Base-by-base conservation (phyloP, 345 rosid genomes). In the Isatis tinctoria region DNA sequence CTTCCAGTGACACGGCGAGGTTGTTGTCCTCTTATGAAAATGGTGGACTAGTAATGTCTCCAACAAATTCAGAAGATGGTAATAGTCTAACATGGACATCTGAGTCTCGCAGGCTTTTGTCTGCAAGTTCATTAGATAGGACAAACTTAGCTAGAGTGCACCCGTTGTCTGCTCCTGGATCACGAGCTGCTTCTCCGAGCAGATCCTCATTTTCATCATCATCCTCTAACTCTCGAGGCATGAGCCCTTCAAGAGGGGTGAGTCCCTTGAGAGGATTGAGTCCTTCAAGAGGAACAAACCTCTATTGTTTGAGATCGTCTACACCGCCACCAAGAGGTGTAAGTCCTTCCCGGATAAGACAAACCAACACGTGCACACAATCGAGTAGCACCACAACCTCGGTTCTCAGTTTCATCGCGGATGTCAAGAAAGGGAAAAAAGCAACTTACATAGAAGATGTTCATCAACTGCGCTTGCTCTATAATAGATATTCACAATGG, bases 401-500 rank as follows among this genome's bases (percentile, higher is more conserved):
- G 11, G 97, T 90, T 52, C 93, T 94, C 13, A 92, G 93, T 83
- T 92, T 91, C 81, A 80, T 90, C 22, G 91, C 85, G 0, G 97
- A 94, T 78, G 83, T 90, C 39, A 88, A 86, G 58, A 94, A 78
- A 70, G 96, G 95, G 22, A 87, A 84, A 71, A 94, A 84, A 65
- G 53, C 85, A 51, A 82, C 68, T 77, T 84, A 75, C 60, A 79
- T 92, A 26, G 99, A 90, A 75, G 97, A 88, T 82, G 99, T 89
- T 73, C 97, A 88, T 83, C 93, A 90, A 63, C 81, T 92, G 3
- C 83, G 92, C 62, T 80, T 90, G 73, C 84, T 95, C n/a, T 81
- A 95, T 68, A 95, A 95, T 36, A 82, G 97, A 85, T 81, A 62
- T 75, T 69, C 90, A 69, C 99, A 95, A 60, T 95, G 99, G 99